Evolutionary conservation across 2,329 filamentous ascomycete genomes (phyloP).

Genomic region (Penicillium sp.): DNA sequence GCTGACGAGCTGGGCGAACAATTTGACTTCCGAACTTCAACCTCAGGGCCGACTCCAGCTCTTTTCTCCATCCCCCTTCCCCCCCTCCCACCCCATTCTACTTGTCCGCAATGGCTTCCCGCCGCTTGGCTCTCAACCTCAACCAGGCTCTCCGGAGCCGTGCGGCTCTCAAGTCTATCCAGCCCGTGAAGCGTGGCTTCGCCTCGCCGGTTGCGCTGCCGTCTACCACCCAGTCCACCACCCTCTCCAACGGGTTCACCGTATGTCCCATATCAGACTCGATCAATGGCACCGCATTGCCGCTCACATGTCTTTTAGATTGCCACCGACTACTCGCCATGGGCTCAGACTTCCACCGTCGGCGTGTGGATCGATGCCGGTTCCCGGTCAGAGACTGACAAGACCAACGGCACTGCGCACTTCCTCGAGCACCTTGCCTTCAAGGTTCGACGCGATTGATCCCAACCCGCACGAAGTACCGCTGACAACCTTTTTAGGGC

Average conservation of each 20-base stretch:
- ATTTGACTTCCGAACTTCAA: slow-evolving; percentile 50
- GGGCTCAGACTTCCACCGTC: slow-evolving; percentile 96
- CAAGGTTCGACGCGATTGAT: slow-evolving; percentile 67
- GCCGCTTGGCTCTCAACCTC: slow-evolving; percentile 94
- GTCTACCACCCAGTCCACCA: slow-evolving; percentile 91
- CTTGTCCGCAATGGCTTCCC: slow-evolving; percentile 76
- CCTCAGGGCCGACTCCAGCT: slow-evolving; percentile 42
- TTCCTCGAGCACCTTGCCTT: slow-evolving; percentile 99
- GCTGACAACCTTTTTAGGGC: slow-evolving; percentile 56
- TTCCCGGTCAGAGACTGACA: slow-evolving; percentile 94
- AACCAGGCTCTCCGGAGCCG: slow-evolving; percentile 86
- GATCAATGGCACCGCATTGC: slow-evolving; percentile 26
- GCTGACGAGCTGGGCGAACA: slow-evolving; percentile 43
- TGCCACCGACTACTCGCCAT: slow-evolving; percentile 96
- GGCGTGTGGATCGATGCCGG: slow-evolving; percentile 99
- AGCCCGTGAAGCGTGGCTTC: slow-evolving; percentile 80
- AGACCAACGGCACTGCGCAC: slow-evolving; percentile 98
- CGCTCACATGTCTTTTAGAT: slow-evolving; percentile 63
- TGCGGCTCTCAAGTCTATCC: slow-evolving; percentile 76
- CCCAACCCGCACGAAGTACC: background rate
- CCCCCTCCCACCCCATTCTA: slow-evolving; percentile 38
- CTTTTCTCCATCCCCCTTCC: slow-evolving; percentile 54
- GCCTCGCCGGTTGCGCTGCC: slow-evolving; percentile 75
- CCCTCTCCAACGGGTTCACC: slow-evolving; percentile 95
- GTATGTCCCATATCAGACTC: slow-evolving; percentile 53